These are phyloP conservation scores for Potentilla sterilis DNA, from an alignment of 306 rosid species.

Conservation along the genomic window DNA sequence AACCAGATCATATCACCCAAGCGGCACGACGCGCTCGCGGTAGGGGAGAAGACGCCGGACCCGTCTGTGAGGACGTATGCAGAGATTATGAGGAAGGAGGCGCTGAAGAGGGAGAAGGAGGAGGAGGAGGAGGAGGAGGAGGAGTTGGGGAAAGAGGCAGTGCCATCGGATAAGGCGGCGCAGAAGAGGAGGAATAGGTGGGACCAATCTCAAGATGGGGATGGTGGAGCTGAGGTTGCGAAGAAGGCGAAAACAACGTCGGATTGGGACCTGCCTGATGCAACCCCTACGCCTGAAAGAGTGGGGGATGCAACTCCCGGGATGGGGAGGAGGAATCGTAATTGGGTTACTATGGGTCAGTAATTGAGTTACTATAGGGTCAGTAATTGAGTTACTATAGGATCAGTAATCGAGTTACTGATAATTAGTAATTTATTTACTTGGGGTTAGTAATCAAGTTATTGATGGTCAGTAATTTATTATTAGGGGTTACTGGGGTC, in stretches of 20 bases:
- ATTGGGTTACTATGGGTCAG: no score
- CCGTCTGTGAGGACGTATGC: slow-evolving; percentile 57
- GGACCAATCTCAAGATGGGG: slow-evolving; percentile 72
- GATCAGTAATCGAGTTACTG: no score
- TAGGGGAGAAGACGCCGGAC: slow-evolving; percentile 76
- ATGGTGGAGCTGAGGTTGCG: slow-evolving; percentile 33
- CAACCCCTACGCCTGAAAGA: slow-evolving; percentile 56
- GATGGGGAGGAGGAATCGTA: slow-evolving; percentile 61
- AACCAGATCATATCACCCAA: slow-evolving; percentile 60
- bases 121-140: slow-evolving; percentile 69
- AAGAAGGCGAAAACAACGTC: slow-evolving; percentile 39
- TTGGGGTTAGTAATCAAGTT: no score
- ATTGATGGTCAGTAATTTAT: no score
- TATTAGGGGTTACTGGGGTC: no score
- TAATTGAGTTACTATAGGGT: no score
- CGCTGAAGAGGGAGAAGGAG: slow-evolving; percentile 61
- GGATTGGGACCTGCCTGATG: slow-evolving; percentile 67
- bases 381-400: no score
- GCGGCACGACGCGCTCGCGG: slow-evolving; percentile 56
- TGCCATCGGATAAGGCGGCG: background rate
- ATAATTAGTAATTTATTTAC: no score
- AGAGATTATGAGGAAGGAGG: slow-evolving; percentile 68
- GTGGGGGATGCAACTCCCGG: slow-evolving; percentile 56
- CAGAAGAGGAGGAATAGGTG: slow-evolving; percentile 68
- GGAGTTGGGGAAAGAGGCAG: slow-evolving; percentile 42